Percentiles rank a stretch among this genome's conserved stretches.
Conservation (phyloP, 805 yeast genomes). For the Yueomyces sinensis region DNA sequence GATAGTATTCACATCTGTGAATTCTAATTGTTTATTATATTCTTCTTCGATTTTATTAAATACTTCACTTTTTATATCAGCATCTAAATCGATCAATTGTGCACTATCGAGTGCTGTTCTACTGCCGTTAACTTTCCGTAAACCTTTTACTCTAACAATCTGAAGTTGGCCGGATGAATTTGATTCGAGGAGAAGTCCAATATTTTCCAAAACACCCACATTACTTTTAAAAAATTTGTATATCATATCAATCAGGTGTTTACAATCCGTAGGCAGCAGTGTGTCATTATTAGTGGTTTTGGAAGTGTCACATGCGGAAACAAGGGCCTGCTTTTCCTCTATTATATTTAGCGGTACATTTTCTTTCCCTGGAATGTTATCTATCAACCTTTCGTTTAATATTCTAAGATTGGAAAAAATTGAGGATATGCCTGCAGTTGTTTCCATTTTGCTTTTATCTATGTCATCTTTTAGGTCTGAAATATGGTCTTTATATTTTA, state of each 20-base stretch:
- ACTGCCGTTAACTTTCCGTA: slow-evolving; percentile 34
- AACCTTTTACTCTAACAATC: slow-evolving; percentile 70
- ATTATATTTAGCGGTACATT: too few relatives aligned
- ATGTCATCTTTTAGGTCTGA: too few relatives aligned
- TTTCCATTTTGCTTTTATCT: too few relatives aligned
- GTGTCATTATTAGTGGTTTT: too few relatives aligned
- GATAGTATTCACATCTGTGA: slow-evolving; percentile 4
- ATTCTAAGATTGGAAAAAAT: too few relatives aligned
- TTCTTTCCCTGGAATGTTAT: too few relatives aligned
- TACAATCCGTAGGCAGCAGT: too few relatives aligned
- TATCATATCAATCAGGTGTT: neutral
- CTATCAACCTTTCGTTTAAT: too few relatives aligned
- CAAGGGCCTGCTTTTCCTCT: too few relatives aligned
- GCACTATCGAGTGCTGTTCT: slow-evolving; percentile 22
- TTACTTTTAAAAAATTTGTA: slow-evolving; percentile 29
- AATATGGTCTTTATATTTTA: too few relatives aligned
- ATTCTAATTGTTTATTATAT: slow-evolving; percentile 3
- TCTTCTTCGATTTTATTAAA: slow-evolving; percentile 5
- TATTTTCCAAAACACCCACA: slow-evolving; percentile 52
- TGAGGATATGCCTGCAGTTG: too few relatives aligned
- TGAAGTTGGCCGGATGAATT: slow-evolving; percentile 27
- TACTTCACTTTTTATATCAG: slow-evolving; percentile 38
- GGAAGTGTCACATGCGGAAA: too few relatives aligned
- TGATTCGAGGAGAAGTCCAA: slow-evolving; percentile 47
- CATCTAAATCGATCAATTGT: slow-evolving; percentile 25